Evolutionary conservation across 2,329 filamentous ascomycete species (phyloP), one percentile per base, ranked within the genome.

Genomic region (Phialocephala sp.): DNA sequence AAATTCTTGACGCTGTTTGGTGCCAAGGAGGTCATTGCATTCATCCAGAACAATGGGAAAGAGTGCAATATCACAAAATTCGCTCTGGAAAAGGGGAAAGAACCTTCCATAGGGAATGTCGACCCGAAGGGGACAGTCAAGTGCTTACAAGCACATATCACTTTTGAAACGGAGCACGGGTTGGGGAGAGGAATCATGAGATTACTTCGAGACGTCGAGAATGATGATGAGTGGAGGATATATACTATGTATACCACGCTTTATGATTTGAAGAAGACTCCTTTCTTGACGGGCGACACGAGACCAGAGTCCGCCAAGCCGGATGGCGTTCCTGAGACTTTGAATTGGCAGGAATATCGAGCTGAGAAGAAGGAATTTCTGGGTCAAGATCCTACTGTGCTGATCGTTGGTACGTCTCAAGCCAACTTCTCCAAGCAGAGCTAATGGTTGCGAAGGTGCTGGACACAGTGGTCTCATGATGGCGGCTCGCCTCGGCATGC

Each of bases 191-290:
- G 88, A 0, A 70, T 90, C 0, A 78, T 84, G 0, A 79, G 85
- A 1, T 74, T 90, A 0, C 77, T 82, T 0, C 74, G 80, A 41
- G 66, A 68, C 22, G 64, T 64, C 9, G 76, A 76, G 0, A 76
- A 74, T 2, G 2, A 24, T 14, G 11, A 39, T 32, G 66, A 75
- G 9, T 91, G 87, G 87, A 87, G 86, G 71, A 83, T 88, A 0
- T 89, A 85, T 67, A 87, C 85, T 1, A 69, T 91, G 0, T 90
- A 86, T 72, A 91, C 88, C 0, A 78, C 80, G 0, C 77, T 91
- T 2, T 70, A 80, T 0, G 81, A 84, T 36, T 69, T 91, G 2
- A 82, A 78, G 3, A 84, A 82, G 0, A 77, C 82, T 47, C 50
- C 57, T 8, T 58, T 58, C 41, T 27, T 47, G 20, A 60, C 64